phyloP scores from a whole-genome alignment of 1,284 basidiomycete species.

The Cutaneotrichosporon sp. region DNA sequence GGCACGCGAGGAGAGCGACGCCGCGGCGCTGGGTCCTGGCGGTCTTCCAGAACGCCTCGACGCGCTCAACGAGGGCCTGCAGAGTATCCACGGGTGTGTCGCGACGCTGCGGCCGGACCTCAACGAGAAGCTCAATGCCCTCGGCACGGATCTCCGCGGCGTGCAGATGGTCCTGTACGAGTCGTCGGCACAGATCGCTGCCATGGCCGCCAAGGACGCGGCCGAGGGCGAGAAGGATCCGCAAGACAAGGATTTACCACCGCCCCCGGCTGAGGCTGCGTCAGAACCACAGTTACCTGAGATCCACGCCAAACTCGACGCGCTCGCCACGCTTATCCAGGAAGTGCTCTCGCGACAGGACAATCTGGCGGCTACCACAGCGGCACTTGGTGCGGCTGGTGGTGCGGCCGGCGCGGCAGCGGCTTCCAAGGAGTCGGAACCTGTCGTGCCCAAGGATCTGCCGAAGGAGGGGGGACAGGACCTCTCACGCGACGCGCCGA shows the following conservation, averaged over 20 bases:
- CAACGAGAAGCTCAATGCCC: slow-evolving; percentile 1
- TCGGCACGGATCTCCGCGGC: slow-evolving; percentile 8
- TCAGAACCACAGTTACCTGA: slow-evolving; percentile 13
- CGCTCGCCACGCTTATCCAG: slow-evolving; percentile 34
- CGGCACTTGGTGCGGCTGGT: neutral
- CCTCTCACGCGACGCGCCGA: neutral
- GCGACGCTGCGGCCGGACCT: neutral
- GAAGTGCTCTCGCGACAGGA: slow-evolving; percentile 21
- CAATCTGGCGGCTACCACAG: neutral
- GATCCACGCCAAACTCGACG: slow-evolving; percentile 39
- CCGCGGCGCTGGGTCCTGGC: no score
- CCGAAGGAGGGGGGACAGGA: neutral
- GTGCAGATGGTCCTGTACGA: slow-evolving; percentile 7
- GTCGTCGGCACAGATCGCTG: neutral
- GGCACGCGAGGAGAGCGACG: slow-evolving; percentile 51
- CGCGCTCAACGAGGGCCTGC: neutral
- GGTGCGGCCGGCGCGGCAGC: neutral
- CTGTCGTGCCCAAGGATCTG: neutral
- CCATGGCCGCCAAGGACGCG: slow-evolving; percentile 13
- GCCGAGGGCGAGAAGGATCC: slow-evolving; percentile 25
- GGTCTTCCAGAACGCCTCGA: slow-evolving; percentile 3
- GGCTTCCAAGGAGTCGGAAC: neutral
- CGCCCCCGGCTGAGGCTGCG: neutral
- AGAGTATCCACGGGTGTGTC: neutral
- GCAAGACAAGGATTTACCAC: slow-evolving; percentile 5